Evolutionary conservation across 2,329 filamentous ascomycete genomes (phyloP), one percentile per base, ranked within the genome.

Genomic region (Chrysoporthe deuterocubensis): DNA sequence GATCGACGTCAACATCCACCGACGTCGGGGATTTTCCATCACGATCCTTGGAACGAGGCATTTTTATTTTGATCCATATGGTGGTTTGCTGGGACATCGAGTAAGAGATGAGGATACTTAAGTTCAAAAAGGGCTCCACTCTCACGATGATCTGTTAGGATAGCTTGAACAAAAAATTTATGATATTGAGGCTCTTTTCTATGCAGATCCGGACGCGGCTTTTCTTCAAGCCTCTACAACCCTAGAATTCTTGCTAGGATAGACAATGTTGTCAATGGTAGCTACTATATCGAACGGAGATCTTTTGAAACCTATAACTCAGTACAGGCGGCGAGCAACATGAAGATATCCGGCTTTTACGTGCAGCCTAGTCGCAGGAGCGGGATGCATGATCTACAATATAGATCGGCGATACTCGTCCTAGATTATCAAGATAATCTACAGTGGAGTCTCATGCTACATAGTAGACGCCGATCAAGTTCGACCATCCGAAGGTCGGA

Each of bases 361-460:
- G 50, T 32, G 21, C 26, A 5, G 50, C 21, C 34, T 32, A 18
- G 4, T 21, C 21, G 50, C 21, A 32, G 50, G 4, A 13, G 2
- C 7, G 21, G 50, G 21, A 2, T 11, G 4, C 32, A 32, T 5
- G 50, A 54, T 26, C 26, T 54, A 6, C 50, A 32, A 32, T 14
- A 54, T 54, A 14, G 8, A 32, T 34, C 21, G 34, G 9, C 21
- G 1, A 18, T 52, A 54, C 21, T 6, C 21, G 26, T 6, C 21
- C 50, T 21, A 14, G 50, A 54, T 54, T 54, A 54, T 54, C 50
- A 34, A 54, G 50, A 54, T 54, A 34, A 54, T 54, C 50, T 54
- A 34, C 13, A 34, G 21, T 54, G 13, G 50, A 54, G 8, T 21
- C 2, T 6, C 11, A 34, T 54, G 4, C 50, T 54, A 14, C 11